Conservation (phyloP, 2,329 filamentous ascomycete species). For the Parastagonospora nodorum region DNA sequence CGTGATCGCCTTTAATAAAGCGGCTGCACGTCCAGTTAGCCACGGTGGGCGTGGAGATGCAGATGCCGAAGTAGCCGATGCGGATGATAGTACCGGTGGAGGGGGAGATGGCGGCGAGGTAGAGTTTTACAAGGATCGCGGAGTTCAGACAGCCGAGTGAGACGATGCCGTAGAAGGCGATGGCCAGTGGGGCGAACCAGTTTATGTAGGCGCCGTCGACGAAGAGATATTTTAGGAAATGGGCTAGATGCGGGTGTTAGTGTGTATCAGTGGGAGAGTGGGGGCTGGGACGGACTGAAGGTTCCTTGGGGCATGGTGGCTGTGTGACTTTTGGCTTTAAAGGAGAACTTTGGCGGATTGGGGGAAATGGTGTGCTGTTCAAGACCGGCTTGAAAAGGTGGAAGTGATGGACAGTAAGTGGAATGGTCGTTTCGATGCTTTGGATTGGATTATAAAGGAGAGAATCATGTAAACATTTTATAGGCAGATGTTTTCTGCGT, state of each 20-base stretch:
- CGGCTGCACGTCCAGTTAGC: not conserved
- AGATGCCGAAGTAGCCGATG: conserved; percentile 2
- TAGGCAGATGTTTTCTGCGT: not conserved
- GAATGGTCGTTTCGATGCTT: too few species aligned
- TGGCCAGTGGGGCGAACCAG: not conserved
- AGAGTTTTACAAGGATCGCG: not conserved
- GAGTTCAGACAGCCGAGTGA: not conserved
- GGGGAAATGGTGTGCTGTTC: not conserved
- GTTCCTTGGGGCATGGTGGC: not conserved
- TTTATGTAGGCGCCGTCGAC: not conserved
- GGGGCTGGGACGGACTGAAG: not conserved
- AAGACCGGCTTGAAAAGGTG: not conserved
- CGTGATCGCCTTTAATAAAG: not conserved
- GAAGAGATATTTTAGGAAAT: not conserved
- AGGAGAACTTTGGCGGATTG: not conserved
- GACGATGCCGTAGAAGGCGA: not conserved
- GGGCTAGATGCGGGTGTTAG: not conserved
- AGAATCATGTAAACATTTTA: not conserved
- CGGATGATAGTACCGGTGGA: not conserved
- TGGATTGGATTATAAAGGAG: not conserved
- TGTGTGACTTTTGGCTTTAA: not conserved
- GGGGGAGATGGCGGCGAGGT: not conserved
- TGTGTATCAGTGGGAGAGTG: not conserved
- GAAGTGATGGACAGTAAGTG: too few species aligned
- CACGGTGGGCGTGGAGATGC: not conserved